These are phyloP conservation scores for Fraxinus excelsior DNA, from an alignment of 257 asterid genomes.

Conservation along the genomic window DNA sequence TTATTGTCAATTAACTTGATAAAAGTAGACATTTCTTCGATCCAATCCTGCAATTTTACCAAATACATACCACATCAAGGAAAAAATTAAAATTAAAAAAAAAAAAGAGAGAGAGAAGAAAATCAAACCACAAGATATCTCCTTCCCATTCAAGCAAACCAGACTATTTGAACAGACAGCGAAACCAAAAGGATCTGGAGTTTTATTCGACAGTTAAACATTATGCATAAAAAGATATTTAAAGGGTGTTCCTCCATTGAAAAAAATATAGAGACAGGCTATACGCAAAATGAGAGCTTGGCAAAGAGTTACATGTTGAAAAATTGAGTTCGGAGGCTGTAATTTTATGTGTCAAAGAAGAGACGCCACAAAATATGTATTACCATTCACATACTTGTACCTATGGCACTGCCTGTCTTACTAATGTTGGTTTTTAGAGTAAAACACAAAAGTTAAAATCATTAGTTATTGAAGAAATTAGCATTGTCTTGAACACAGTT, in stretches of 20 bases:
- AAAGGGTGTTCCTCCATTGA: not conserved
- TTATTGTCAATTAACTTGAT: slow-evolving; percentile 81
- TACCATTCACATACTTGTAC: not conserved
- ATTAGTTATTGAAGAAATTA: not conserved
- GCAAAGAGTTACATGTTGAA: not conserved
- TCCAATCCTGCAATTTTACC: slow-evolving; percentile 81
- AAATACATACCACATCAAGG: slow-evolving; percentile 16
- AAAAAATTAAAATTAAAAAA: not conserved
- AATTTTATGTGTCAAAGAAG: not conserved
- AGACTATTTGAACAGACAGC: not conserved
- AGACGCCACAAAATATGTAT: not conserved
- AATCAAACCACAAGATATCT: not conserved
- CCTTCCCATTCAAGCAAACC: not conserved
- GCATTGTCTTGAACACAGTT: slow-evolving; percentile 3
- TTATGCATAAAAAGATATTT: not conserved
- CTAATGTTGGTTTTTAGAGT: not conserved
- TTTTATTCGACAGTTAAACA: not conserved
- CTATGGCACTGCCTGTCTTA: not conserved
- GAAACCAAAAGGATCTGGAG: not conserved
- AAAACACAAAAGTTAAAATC: not conserved
- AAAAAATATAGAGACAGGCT: not conserved
- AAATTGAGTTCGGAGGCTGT: not conserved
- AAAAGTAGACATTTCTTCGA: slow-evolving; percentile 90
- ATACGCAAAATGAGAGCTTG: not conserved
- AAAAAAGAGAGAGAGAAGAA: not conserved